phyloP scores from a whole-genome alignment of 2,329 filamentous ascomycete genomes.

The Septoria linicola region DNA sequence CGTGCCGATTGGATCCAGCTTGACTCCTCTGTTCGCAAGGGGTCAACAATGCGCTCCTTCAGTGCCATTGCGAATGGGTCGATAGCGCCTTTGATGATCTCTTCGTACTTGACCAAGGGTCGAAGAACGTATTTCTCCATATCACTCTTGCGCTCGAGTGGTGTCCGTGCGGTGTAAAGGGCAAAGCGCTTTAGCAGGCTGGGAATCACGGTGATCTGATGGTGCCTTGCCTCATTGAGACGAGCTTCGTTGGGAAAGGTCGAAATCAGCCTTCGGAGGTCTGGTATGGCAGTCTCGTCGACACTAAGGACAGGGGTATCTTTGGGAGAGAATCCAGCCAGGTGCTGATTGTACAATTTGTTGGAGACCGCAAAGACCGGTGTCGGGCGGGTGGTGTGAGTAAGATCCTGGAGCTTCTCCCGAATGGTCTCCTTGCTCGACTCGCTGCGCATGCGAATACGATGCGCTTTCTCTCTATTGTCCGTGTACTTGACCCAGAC shows the following conservation, averaged over 20 bases:
- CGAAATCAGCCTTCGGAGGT: background rate
- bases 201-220: constrained; percentile 4
- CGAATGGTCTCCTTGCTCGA: constrained; percentile 1
- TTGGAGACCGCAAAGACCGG: constrained; percentile 20
- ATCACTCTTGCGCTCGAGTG: constrained; percentile 14
- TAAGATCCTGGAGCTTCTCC: constrained; percentile 10
- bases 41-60: too few species aligned
- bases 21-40: too few species aligned
- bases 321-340: constrained; percentile 9
- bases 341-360: constrained; percentile 20
- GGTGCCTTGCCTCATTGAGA: constrained; percentile 19
- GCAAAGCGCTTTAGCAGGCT: constrained; percentile 11
- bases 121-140: constrained; percentile 6
- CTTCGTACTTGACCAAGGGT: background rate
- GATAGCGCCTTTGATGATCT: background rate
- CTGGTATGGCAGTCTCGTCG: constrained; percentile 21
- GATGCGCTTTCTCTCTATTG: too few species aligned
- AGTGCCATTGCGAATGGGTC: background rate
- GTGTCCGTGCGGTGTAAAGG: constrained; percentile 13
- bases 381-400: constrained; percentile 6
- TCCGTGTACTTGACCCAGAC: too few species aligned
- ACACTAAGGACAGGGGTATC: constrained; percentile 19
- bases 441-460: constrained; percentile 17
- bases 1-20: too few species aligned
- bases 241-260: constrained; percentile 18